These are phyloP conservation scores for Mortierella sp. DNA, from an alignment of 371 early-diverging fungal species.

Conservation along the genomic window DNA sequence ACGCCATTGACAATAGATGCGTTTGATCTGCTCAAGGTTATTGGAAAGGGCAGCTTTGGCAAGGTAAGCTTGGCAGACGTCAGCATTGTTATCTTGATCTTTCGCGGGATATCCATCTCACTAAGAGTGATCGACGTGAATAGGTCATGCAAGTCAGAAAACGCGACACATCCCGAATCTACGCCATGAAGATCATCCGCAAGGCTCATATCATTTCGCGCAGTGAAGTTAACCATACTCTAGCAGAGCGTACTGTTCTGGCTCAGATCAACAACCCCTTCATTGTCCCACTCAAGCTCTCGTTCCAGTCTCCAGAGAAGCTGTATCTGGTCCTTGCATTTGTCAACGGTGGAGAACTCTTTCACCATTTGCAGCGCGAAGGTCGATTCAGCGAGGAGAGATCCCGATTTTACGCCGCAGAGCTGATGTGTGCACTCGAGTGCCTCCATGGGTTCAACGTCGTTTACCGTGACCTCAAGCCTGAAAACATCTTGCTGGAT, in stretches of 20 bases:
- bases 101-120: too few species aligned
- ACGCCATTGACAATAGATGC: conserved; percentile 85
- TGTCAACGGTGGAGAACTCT: conserved; percentile 96
- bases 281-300: conserved; percentile 87
- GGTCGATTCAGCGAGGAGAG: conserved; percentile 91
- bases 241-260: conserved; percentile 90
- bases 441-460: conserved; percentile 92
- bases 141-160: conserved; percentile 95
- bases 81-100: conserved; percentile 10
- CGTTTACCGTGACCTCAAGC: conserved; percentile 92
- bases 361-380: conserved; percentile 92
- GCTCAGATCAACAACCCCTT: conserved; percentile 89
- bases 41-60: conserved; percentile 98
- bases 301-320: conserved; percentile 89
- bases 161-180: conserved; percentile 92
- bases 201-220: conserved; percentile 95
- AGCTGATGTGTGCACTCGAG: conserved; percentile 84
- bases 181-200: conserved; percentile 97
- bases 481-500: conserved; percentile 96
- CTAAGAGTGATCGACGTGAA: not conserved
- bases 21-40: conserved; percentile 93
- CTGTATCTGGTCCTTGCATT: conserved; percentile 98
- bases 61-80: conserved; percentile 67
- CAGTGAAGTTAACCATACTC: conserved; percentile 87
- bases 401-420: conserved; percentile 85